These are phyloP conservation scores for Penicillium longicatenatum DNA, from an alignment of 495 filamentous ascomycete species.

Conservation along the genomic window DNA sequence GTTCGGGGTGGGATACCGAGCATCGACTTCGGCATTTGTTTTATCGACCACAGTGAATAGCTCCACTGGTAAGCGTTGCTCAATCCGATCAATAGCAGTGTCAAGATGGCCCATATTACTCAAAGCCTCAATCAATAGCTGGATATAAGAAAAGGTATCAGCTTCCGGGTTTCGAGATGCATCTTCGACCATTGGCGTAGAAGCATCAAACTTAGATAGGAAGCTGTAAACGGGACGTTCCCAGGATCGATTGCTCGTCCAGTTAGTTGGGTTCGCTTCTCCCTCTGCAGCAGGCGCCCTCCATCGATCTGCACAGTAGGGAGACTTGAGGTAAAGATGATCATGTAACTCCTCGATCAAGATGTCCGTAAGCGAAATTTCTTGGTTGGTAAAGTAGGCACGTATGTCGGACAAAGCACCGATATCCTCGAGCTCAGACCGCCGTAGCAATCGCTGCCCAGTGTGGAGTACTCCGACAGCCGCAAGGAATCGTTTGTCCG, in stretches of 20 bases:
- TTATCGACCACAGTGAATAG: conserved; percentile 92
- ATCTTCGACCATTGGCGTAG: conserved; percentile 76
- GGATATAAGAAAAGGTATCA: conserved; percentile 91
- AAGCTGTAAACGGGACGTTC: conserved; percentile 74
- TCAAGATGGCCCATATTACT: conserved; percentile 86
- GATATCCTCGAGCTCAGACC: conserved; percentile 88
- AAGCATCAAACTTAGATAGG: conserved; percentile 77
- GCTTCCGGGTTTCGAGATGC: conserved; percentile 88
- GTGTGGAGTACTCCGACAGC: conserved; percentile 92
- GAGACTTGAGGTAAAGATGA: conserved; percentile 95
- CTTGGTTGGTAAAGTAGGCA: conserved; percentile 89
- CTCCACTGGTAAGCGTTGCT: conserved; percentile 91
- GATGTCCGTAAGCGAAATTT: conserved; percentile 88
- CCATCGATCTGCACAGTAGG: conserved; percentile 95
- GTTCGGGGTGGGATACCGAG: conserved; percentile 74
- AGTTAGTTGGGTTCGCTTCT: conserved; percentile 51
- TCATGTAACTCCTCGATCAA: conserved; percentile 95
- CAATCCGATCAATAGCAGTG: conserved; percentile 81
- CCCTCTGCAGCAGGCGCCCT: conserved; percentile 57
- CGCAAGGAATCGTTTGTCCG: conserved; percentile 91
- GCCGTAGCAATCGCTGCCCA: conserved; percentile 76
- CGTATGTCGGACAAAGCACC: conserved; percentile 84
- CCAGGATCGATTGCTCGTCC: conserved; percentile 38
- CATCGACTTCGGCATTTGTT: conserved; percentile 89
- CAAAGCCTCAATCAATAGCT: conserved; percentile 81